Evolutionary conservation across 495 filamentous ascomycete species (phyloP).

Genomic region (Penicillium argentinense): DNA sequence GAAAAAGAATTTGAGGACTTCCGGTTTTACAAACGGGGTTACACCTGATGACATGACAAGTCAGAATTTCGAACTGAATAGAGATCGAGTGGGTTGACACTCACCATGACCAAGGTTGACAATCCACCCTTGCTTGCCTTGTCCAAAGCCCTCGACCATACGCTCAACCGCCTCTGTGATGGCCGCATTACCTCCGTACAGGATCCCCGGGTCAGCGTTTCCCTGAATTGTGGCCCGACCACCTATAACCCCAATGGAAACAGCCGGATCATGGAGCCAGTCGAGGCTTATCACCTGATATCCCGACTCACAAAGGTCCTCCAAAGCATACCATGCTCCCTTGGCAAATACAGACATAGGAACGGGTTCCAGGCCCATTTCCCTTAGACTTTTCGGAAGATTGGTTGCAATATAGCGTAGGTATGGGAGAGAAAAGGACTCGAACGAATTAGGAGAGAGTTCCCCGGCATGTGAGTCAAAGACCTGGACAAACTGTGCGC

Average conservation of each 20-base stretch:
- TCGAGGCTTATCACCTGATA: conserved; percentile 94
- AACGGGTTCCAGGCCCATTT: conserved; percentile 73
- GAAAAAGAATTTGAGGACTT: conserved; percentile 89
- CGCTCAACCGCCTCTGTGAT: conserved; percentile 77
- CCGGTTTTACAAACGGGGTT: conserved; percentile 89
- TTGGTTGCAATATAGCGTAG: conserved; percentile 77
- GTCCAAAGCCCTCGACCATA: conserved; percentile 85
- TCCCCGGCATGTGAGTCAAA: conserved; percentile 99
- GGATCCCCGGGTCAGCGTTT: conserved; percentile 89
- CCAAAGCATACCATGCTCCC: conserved; percentile 92
- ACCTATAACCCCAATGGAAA: conserved; percentile 74
- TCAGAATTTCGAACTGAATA: conserved; percentile 18
- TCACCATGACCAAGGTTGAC: conserved; percentile 86
- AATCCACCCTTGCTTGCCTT: conserved; percentile 86
- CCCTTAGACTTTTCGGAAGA: conserved; percentile 67
- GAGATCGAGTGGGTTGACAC: conserved; percentile 21
- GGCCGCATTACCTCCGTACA: conserved; percentile 79
- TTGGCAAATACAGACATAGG: conserved; percentile 99
- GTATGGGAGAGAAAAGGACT: conserved; percentile 80
- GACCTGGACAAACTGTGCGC: conserved; percentile 89
- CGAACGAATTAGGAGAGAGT: conserved; percentile 79
- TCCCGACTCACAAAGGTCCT: conserved; percentile 79
- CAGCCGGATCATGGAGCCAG: conserved; percentile 88
- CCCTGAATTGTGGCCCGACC: conserved; percentile 83
- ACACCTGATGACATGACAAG: conserved; percentile 60